These are phyloP conservation scores for Amylocystis lapponica DNA, from an alignment of 768 basidiomycete species.

Conservation along the genomic window DNA sequence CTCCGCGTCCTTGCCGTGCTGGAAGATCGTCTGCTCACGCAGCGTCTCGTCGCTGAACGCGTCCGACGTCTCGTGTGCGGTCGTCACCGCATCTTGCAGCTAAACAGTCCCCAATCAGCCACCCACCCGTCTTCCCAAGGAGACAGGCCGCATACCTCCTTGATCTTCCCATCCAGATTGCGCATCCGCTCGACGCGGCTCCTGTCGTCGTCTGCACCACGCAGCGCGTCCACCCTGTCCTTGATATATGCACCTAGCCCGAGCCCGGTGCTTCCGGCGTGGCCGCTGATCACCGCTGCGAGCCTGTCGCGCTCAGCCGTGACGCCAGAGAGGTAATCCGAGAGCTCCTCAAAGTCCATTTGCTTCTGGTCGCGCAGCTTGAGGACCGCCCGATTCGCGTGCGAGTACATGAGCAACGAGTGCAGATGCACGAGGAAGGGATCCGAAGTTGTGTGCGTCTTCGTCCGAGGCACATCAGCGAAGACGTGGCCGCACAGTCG, in stretches of 20 bases:
- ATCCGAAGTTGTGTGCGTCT: conserved; percentile 90
- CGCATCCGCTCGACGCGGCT: conserved; percentile 90
- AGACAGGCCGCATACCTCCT: conserved; percentile 59
- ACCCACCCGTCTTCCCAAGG: neutral
- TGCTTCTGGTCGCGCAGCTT: conserved; percentile 98
- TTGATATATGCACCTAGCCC: conserved; percentile 87
- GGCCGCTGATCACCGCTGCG: conserved; percentile 84
- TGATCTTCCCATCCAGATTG: conserved; percentile 90
- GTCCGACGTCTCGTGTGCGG: conserved; percentile 92
- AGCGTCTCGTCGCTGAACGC: conserved; percentile 96
- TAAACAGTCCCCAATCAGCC: conserved; percentile 24
- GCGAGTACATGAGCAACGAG: conserved; percentile 88
- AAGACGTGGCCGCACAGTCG: neutral
- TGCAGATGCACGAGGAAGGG: conserved; percentile 89
- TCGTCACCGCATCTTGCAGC: conserved; percentile 95
- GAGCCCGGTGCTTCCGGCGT: conserved; percentile 76
- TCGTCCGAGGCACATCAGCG: conserved; percentile 1
- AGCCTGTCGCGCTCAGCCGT: conserved; percentile 90
- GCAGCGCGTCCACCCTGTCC: conserved; percentile 86
- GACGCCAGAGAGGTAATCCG: conserved; percentile 90
- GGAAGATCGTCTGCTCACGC: conserved; percentile 86
- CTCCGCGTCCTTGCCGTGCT: conserved; percentile 85
- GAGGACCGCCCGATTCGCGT: conserved; percentile 89
- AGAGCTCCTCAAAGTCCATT: conserved; percentile 95
- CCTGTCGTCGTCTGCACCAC: conserved; percentile 91